A percentile compares a stretch with the other conserved stretches of the same genome.
These are phyloP conservation scores for Aspergillus nanangensis DNA, from an alignment of 495 filamentous ascomycete species.

Conservation along the genomic window DNA sequence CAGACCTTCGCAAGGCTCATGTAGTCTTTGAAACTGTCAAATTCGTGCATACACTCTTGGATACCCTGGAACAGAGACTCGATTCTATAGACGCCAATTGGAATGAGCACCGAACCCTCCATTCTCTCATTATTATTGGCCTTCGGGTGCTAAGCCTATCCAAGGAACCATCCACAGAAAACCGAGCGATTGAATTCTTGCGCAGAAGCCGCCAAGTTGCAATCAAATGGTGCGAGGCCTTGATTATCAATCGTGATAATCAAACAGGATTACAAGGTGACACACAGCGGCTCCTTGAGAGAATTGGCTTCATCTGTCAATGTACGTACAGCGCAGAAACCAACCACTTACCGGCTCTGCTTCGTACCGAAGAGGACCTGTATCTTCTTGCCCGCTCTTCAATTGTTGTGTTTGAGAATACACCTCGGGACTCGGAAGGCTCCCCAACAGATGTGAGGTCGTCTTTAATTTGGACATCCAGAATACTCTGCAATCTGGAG, in stretches of 20 bases:
- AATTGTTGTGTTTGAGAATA: conserved; percentile 25
- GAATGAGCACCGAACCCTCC: conserved; percentile 32
- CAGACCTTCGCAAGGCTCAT: conserved; percentile 15
- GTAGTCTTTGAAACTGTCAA: conserved; percentile 13
- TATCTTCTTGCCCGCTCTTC: conserved; percentile 28
- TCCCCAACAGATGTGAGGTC: not conserved
- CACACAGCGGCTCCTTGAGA: conserved; percentile 19
- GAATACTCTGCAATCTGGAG: conserved; percentile 8
- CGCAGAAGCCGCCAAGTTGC: conserved; percentile 7
- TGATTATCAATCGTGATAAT: not conserved
- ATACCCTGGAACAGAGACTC: conserved; percentile 18
- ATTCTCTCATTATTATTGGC: conserved; percentile 29
- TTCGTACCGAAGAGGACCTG: conserved; percentile 19
- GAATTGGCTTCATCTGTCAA: conserved; percentile 22
- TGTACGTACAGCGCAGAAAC: conserved; percentile 31
- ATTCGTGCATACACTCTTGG: conserved; percentile 12
- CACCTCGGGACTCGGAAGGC: not conserved
- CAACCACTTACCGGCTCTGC: conserved; percentile 15
- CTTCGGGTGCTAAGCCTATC: conserved; percentile 32
- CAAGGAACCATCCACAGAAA: not conserved
- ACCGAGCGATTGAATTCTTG: conserved; percentile 8
- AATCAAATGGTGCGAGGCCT: conserved; percentile 7
- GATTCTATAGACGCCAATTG: conserved; percentile 39
- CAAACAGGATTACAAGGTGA: not conserved
- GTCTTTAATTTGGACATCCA: conserved; percentile 1